Evolutionary conservation across 495 filamentous ascomycete genomes (phyloP).

Genomic region (Pyronema domesticum): DNA sequence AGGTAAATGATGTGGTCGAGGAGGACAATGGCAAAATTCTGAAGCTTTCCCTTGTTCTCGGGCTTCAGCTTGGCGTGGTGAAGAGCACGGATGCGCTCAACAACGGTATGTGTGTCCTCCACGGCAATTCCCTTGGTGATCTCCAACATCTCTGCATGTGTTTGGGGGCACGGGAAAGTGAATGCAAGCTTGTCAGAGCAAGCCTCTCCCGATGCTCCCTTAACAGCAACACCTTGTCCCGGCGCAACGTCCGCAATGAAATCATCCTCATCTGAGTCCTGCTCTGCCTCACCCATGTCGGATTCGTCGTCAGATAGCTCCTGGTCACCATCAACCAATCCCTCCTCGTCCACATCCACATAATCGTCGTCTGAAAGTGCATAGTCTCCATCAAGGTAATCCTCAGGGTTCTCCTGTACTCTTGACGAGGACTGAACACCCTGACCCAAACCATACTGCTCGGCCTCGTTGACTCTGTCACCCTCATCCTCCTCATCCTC

Average conservation of each 20-base stretch:
- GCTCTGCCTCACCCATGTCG: slow-evolving; percentile 36
- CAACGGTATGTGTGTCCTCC: slow-evolving; percentile 53
- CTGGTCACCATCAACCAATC: slow-evolving; percentile 52
- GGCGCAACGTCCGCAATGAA: slow-evolving; percentile 39
- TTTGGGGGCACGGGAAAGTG: slow-evolving; percentile 68
- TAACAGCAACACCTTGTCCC: neutral
- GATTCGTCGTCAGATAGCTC: slow-evolving; percentile 27
- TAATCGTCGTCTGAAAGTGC: slow-evolving; percentile 30
- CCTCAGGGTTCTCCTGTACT: slow-evolving; percentile 23
- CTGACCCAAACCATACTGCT: slow-evolving; percentile 37
- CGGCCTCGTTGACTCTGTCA: slow-evolving; percentile 21
- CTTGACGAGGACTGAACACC: slow-evolving; percentile 33
- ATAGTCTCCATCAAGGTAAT: slow-evolving; percentile 32
- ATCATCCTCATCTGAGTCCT: slow-evolving; percentile 43
- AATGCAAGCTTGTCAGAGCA: slow-evolving; percentile 41
- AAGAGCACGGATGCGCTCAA: slow-evolving; percentile 72
- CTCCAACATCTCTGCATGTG: slow-evolving; percentile 52
- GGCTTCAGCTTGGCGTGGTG: slow-evolving; percentile 73
- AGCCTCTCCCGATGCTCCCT: slow-evolving; percentile 8
- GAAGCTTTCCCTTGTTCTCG: slow-evolving; percentile 70
- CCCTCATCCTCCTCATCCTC: slow-evolving; percentile 34
- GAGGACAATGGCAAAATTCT: slow-evolving; percentile 51
- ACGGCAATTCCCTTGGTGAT: slow-evolving; percentile 40
- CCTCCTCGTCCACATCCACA: slow-evolving; percentile 56
- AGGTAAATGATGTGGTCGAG: slow-evolving; percentile 62